Percentiles rank a stretch among this genome's conserved stretches.
Evolutionary conservation across 768 basidiomycete species (phyloP).

Genomic region (Mycena indigotica): DNA sequence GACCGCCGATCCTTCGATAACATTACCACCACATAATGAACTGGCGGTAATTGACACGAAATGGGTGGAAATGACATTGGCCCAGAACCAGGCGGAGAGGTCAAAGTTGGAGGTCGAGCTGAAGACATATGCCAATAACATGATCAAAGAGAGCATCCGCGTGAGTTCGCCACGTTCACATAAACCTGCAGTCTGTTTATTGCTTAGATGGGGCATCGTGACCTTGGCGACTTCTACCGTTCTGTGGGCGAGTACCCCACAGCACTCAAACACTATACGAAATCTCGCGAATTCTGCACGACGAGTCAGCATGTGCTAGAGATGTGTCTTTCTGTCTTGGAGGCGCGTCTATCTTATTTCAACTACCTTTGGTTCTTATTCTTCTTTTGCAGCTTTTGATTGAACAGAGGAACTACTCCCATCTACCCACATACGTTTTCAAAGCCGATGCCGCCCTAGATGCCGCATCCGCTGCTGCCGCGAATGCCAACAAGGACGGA

Average conservation of each 20-base stretch:
- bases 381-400: constrained; percentile 64
- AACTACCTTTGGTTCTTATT: constrained; percentile 1
- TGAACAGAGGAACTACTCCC: constrained; percentile 84
- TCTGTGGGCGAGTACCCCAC: constrained; percentile 71
- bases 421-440: constrained; percentile 89
- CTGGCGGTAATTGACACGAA: constrained; percentile 58
- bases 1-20: constrained; percentile 32
- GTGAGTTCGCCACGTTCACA: constrained; percentile 44
- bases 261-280: constrained; percentile 83
- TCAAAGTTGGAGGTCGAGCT: constrained; percentile 91
- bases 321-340: constrained; percentile 82
- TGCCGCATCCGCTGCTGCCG: constrained; percentile 43
- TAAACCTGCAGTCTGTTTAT: not conserved
- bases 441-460: constrained; percentile 95
- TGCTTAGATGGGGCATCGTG: constrained; percentile 82
- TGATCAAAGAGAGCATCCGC: constrained; percentile 98
- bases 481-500: constrained; percentile 26
- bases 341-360: constrained; percentile 46
- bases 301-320: constrained; percentile 92
- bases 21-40: constrained; percentile 49
- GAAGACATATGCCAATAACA: constrained; percentile 92
- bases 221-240: no score
- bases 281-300: constrained; percentile 90
- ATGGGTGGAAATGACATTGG: constrained; percentile 73
- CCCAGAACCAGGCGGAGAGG: constrained; percentile 71